Conservation (phyloP, 139 green algal genomes). For the Desmodesmus armatus region DNA sequence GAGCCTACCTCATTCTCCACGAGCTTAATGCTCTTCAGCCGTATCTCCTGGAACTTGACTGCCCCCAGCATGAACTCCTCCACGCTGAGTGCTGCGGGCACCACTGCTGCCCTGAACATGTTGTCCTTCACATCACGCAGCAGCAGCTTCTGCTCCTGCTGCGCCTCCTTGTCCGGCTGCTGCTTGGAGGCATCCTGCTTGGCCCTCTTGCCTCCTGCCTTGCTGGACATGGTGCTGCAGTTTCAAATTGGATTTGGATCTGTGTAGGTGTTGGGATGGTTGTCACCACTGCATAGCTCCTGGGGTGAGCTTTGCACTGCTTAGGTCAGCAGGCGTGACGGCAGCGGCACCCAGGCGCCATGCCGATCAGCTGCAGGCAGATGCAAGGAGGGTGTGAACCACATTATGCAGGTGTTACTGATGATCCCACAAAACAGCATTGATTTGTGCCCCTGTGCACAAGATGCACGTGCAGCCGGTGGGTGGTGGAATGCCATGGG, state of each 20-base stretch:
- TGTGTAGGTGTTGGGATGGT: background rate
- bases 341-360: no score
- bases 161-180: background rate
- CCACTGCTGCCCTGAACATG: conserved; percentile 12
- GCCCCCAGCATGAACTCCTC: conserved; percentile 14
- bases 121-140: conserved; percentile 12
- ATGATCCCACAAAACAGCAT: no score
- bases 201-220: background rate
- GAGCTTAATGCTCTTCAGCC: conserved; percentile 15
- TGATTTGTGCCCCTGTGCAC: no score
- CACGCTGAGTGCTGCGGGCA: conserved; percentile 11
- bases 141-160: conserved; percentile 1
- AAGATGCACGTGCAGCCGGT: no score
- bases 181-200: background rate
- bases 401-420: no score
- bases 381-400: no score
- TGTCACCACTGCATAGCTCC: no score
- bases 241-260: background rate
- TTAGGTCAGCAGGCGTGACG: background rate
- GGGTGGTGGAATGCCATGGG: no score
- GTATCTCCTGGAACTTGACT: background rate
- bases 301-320: background rate
- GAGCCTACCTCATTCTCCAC: conserved; percentile 9
- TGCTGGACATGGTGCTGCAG: background rate
- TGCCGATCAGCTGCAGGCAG: no score